These are phyloP conservation scores for Candida piceae DNA, from an alignment of 805 yeast genomes.

Conservation along the genomic window DNA sequence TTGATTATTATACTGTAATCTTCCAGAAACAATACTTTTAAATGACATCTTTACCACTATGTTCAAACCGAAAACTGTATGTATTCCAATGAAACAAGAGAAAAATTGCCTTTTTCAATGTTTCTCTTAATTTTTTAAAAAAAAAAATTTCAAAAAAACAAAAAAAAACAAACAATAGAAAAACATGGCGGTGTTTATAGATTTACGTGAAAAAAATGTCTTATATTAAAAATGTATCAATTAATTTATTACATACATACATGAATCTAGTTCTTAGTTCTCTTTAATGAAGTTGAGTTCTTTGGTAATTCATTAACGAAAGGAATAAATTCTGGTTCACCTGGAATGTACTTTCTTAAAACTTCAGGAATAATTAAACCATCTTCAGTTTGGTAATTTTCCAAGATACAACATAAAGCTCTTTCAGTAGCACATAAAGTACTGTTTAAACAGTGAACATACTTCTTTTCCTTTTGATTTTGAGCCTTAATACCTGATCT, in stretches of 20 bases:
- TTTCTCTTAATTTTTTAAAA: too few species aligned
- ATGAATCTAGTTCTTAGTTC: slow-evolving; percentile 18
- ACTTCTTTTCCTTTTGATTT: slow-evolving; percentile 93
- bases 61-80: too few species aligned
- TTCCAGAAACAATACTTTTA: too few species aligned
- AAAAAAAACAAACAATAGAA: background rate
- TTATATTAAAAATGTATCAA: too few species aligned
- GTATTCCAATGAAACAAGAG: too few species aligned
- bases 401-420: slow-evolving; percentile 94
- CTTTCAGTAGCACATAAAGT: slow-evolving; percentile 98
- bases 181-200: too few species aligned
- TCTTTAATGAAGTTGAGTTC: slow-evolving; percentile 81
- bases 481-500: slow-evolving; percentile 97
- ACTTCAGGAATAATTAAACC: slow-evolving; percentile 94
- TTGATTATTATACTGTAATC: too few species aligned
- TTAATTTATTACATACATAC: too few species aligned
- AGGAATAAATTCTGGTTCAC: slow-evolving; percentile 96
- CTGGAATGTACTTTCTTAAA: slow-evolving; percentile 93
- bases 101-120: too few species aligned
- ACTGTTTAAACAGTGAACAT: slow-evolving; percentile 97
- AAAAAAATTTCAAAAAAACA: too few species aligned
- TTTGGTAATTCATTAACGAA: slow-evolving; percentile 87
- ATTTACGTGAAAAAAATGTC: too few species aligned
- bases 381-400: slow-evolving; percentile 96
- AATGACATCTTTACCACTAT: too few species aligned